phyloP scores from a whole-genome alignment of 352 stramenopile species.

The Phytophthora pluvialis region DNA sequence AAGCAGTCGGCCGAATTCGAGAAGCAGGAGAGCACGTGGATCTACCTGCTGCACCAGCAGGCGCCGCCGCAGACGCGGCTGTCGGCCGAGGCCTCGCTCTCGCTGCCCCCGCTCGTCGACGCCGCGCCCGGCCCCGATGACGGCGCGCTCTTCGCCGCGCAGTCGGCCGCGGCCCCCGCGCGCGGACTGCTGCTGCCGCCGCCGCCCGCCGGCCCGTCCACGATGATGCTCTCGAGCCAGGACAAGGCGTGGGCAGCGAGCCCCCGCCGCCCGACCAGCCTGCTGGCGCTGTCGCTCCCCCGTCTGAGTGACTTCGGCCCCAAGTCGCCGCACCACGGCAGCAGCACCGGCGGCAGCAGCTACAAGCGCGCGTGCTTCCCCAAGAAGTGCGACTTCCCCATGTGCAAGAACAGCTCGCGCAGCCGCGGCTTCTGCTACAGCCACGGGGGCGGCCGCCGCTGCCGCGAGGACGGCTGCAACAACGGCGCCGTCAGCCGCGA shows the following conservation, averaged over 20 bases:
- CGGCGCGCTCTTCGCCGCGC: conserved; percentile 25
- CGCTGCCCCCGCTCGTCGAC: conserved; percentile 23
- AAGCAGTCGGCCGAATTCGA: conserved; percentile 57
- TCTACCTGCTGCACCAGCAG: conserved; percentile 63
- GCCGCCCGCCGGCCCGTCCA: background rate
- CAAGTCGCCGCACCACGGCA: conserved; percentile 15
- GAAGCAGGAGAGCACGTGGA: conserved; percentile 59
- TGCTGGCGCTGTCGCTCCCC: conserved; percentile 35
- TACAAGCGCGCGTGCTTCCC: conserved; percentile 72
- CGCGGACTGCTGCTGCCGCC: conserved; percentile 17
- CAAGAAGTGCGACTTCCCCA: conserved; percentile 86
- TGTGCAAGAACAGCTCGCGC: conserved; percentile 86
- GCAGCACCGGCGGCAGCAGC: background rate
- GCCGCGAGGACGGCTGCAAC: conserved; percentile 66
- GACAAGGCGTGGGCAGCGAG: conserved; percentile 25
- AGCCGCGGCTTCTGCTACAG: conserved; percentile 85
- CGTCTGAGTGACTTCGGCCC: conserved; percentile 22
- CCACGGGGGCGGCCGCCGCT: conserved; percentile 70
- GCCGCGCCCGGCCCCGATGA: background rate
- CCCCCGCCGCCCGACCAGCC: background rate
- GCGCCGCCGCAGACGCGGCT: conserved; percentile 44
- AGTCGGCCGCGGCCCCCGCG: conserved; percentile 11
- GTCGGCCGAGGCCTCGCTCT: conserved; percentile 20
- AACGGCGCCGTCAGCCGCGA: conserved; percentile 82
- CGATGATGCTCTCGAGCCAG: conserved; percentile 41